A percentile compares a stretch with the other conserved stretches of the same genome.
These are phyloP conservation scores for Ceriops tagal DNA, from an alignment of 345 rosid genomes.

Conservation along the genomic window DNA sequence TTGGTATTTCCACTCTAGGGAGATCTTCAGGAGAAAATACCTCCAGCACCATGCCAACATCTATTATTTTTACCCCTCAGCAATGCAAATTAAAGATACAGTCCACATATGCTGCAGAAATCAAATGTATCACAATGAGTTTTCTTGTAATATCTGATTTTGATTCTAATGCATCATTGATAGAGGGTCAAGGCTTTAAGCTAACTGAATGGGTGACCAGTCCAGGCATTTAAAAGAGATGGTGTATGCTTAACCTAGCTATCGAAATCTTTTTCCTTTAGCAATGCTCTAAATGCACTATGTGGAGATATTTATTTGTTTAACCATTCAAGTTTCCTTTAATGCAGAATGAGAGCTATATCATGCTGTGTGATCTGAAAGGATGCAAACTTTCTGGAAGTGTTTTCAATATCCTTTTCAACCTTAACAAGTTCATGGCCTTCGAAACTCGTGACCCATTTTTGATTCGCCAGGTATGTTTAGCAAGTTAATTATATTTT, in stretches of 20 bases:
- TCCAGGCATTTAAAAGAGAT: not conserved
- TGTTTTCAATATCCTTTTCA: slow-evolving; percentile 88
- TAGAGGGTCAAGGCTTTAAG: not conserved
- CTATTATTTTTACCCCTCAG: not conserved
- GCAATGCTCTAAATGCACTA: not conserved
- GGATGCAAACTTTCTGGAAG: slow-evolving; percentile 88
- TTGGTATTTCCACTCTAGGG: slow-evolving; percentile 1
- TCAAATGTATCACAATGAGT: not conserved
- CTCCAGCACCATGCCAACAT: not conserved
- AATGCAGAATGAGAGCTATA: slow-evolving; percentile 66
- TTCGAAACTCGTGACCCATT: slow-evolving; percentile 97
- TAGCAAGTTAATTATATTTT: not conserved
- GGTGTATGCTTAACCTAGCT: not conserved
- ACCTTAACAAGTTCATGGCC: slow-evolving; percentile 94
- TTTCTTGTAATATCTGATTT: slow-evolving; percentile 5
- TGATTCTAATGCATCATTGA: not conserved
- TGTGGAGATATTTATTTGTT: not conserved
- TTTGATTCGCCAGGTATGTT: slow-evolving; percentile 87
- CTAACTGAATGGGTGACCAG: not conserved
- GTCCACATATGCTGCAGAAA: not conserved
- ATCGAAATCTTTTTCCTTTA: not conserved
- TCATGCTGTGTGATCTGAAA: slow-evolving; percentile 67
- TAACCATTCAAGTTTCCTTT: slow-evolving; percentile 16
- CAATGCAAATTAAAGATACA: not conserved
- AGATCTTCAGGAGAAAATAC: not conserved